phyloP scores from a whole-genome alignment of 345 rosid species.

The Corymbia maculata region DNA sequence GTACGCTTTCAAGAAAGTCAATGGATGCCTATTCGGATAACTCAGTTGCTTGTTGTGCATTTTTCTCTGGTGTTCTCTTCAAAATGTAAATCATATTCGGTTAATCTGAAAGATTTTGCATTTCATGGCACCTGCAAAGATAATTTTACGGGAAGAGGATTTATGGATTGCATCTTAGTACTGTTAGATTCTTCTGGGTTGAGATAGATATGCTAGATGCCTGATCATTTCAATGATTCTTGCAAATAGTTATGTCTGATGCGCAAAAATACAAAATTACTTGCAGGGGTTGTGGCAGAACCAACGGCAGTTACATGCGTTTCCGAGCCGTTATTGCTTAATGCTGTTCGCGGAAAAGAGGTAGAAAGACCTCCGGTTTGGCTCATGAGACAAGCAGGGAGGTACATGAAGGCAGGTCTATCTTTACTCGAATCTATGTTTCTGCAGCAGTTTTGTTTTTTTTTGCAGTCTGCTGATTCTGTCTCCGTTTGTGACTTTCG shows the following conservation, averaged over 20 bases:
- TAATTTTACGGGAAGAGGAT: neutral
- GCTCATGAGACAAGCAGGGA: conserved; percentile 99
- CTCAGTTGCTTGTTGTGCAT: neutral
- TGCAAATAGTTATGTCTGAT: neutral
- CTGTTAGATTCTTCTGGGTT: neutral
- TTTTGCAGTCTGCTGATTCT: neutral
- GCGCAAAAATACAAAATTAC: neutral
- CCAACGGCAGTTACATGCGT: conserved; percentile 21
- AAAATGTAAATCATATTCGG: neutral
- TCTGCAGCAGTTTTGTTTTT: neutral
- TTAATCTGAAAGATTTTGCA: neutral
- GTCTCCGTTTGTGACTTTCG: neutral
- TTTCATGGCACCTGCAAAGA: neutral
- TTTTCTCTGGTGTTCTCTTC: neutral
- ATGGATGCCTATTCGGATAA: neutral
- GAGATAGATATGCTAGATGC: neutral
- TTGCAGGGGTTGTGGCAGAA: conserved; percentile 50
- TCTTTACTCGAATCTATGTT: neutral
- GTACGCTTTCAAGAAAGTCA: neutral
- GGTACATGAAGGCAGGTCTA: conserved; percentile 97
- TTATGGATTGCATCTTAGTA: neutral
- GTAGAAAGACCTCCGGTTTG: conserved; percentile 99
- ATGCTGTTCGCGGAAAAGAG: conserved; percentile 85
- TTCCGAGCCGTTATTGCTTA: conserved; percentile 74
- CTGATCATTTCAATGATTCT: neutral